phyloP scores from a whole-genome alignment of 2,329 filamentous ascomycete genomes.

The Neospermospora avenae region DNA sequence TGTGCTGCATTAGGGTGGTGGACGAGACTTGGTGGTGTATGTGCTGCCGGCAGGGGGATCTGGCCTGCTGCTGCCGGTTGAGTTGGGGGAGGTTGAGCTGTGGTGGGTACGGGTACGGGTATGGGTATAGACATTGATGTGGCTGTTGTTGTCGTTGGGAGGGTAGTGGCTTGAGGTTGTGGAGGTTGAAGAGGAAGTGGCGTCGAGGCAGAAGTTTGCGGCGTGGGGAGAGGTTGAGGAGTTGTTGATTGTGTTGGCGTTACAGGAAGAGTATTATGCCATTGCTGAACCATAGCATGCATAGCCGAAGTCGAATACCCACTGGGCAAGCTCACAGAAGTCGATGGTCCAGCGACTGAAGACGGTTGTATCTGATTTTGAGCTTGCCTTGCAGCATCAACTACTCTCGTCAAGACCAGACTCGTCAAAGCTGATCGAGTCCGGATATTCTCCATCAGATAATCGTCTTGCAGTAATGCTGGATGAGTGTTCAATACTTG shows the following conservation, averaged over 20 bases:
- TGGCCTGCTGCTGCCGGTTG: too few relatives aligned
- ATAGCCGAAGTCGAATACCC: neutral
- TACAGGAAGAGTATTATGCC: neutral
- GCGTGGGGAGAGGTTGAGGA: neutral
- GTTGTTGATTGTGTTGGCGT: neutral
- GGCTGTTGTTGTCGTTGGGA: too few relatives aligned
- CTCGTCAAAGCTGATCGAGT: conserved; percentile 12
- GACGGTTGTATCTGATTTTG: conserved; percentile 9
- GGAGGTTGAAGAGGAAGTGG: neutral
- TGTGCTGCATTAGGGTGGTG: conserved; percentile 15
- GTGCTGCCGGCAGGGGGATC: too few relatives aligned
- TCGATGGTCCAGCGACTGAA: neutral
- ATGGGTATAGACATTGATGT: neutral
- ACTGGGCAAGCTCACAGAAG: neutral
- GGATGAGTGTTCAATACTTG: conserved; percentile 27
- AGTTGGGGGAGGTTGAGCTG: neutral
- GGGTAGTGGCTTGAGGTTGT: neutral
- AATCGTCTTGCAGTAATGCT: conserved; percentile 21
- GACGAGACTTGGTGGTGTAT: neutral
- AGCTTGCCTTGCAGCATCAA: conserved; percentile 15
- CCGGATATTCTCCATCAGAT: conserved; percentile 20
- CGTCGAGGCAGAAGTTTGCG: neutral
- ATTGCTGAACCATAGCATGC: neutral
- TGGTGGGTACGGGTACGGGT: conserved; percentile 15
- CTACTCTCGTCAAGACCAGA: conserved; percentile 19